A percentile compares a stretch with the other conserved stretches of the same genome.
These are phyloP conservation scores for Cadophora sp. DNA, from an alignment of 2,329 filamentous ascomycete species.

Conservation along the genomic window DNA sequence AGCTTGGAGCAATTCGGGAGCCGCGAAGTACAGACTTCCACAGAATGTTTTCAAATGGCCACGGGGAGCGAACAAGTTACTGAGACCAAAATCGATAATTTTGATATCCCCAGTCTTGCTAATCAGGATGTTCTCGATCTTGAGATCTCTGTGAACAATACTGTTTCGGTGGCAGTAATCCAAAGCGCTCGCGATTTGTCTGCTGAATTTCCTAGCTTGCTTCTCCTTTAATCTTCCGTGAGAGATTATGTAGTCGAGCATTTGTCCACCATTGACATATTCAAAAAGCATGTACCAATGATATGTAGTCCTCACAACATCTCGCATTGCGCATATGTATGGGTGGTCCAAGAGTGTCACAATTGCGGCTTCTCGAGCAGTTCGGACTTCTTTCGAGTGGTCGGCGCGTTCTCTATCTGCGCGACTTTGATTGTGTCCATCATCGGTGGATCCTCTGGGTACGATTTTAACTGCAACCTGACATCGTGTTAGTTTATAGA, in stretches of 20 bases:
- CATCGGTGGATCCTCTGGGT: slow-evolving; percentile 85
- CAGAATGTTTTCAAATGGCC: slow-evolving; percentile 93
- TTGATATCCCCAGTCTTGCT: slow-evolving; percentile 99
- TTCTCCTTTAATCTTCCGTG: slow-evolving; percentile 98
- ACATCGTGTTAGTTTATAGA: slow-evolving; percentile 32
- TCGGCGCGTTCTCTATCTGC: slow-evolving; percentile 86
- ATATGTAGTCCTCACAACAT: slow-evolving; percentile 94
- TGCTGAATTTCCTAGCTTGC: slow-evolving; percentile 95
- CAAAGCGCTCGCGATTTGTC: slow-evolving; percentile 94
- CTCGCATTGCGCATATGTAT: slow-evolving; percentile 93
- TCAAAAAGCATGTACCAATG: slow-evolving; percentile 99
- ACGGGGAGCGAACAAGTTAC: slow-evolving; percentile 90
- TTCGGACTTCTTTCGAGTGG: slow-evolving; percentile 91
- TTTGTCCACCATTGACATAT: slow-evolving; percentile 97
- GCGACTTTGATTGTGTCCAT: slow-evolving; percentile 69
- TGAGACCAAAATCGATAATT: slow-evolving; percentile 98
- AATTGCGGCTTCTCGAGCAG: slow-evolving; percentile 93
- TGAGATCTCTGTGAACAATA: slow-evolving; percentile 95
- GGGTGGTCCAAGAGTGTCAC: slow-evolving; percentile 93
- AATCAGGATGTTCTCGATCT: slow-evolving; percentile 99
- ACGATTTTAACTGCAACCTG: slow-evolving; percentile 98
- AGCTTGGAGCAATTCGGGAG: slow-evolving; percentile 91
- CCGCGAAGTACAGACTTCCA: slow-evolving; percentile 96
- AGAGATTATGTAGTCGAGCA: slow-evolving; percentile 99
- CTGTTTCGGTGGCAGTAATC: slow-evolving; percentile 99